Percentiles rank a stretch among this genome's conserved stretches.
Conservation (phyloP, 176 grass and related monocot genomes). For the Ananas comosus region DNA sequence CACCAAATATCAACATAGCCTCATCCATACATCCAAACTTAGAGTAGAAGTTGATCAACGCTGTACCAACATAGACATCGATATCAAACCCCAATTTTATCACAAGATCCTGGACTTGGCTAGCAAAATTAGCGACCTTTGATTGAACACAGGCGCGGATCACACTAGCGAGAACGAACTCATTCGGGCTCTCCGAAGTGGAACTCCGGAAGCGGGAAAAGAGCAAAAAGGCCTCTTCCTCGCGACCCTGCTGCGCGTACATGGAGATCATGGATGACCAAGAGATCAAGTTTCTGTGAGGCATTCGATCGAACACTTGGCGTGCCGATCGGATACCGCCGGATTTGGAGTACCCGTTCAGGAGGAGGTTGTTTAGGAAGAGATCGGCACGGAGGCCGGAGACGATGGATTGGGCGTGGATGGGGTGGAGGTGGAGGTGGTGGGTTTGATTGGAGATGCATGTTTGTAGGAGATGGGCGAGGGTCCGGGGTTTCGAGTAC, state of each 20-base stretch:
- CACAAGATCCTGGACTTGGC: conserved; percentile 42
- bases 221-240: conserved; percentile 20
- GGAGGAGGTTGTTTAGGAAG: conserved; percentile 43
- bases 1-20: conserved; percentile 39
- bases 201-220: conserved; percentile 26
- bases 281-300: conserved; percentile 40
- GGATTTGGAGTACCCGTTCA: conserved; percentile 44
- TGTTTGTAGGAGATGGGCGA: conserved; percentile 38
- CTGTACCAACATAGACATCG: conserved; percentile 43
- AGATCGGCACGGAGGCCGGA: background rate
- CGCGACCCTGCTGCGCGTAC: conserved; percentile 34
- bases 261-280: conserved; percentile 72
- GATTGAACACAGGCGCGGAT: conserved; percentile 48
- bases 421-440: conserved; percentile 20
- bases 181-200: conserved; percentile 28
- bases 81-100: conserved; percentile 32
- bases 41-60: conserved; percentile 44
- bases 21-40: conserved; percentile 42
- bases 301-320: conserved; percentile 49
- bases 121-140: conserved; percentile 9
- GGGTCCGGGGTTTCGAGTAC: background rate
- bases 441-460: conserved; percentile 35
- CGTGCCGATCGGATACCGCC: conserved; percentile 25
- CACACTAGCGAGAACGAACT: conserved; percentile 58
- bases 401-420: conserved; percentile 37